Percentiles rank a stretch among this genome's conserved stretches.
Conservation (phyloP, 2,329 filamentous ascomycete genomes). For the Cercospora sesami region DNA sequence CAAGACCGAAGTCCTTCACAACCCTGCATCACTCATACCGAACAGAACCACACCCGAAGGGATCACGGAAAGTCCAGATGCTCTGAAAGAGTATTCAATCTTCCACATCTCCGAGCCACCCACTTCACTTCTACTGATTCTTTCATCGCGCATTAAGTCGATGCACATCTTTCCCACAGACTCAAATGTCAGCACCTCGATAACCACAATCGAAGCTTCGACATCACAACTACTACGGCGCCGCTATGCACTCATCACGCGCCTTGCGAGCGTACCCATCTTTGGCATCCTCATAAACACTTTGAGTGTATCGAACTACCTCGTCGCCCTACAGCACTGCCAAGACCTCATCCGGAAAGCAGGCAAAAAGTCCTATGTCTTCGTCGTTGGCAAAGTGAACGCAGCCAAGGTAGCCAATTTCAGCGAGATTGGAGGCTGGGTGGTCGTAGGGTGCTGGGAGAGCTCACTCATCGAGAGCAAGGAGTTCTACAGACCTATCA, state of each 20-base stretch:
- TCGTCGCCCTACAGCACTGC: constrained; percentile 74
- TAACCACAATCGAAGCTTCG: constrained; percentile 48
- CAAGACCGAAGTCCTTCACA: constrained; percentile 70
- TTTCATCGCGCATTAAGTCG: constrained; percentile 76
- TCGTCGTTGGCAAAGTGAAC: constrained; percentile 96
- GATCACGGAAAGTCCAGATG: constrained; percentile 47
- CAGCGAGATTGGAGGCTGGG: constrained; percentile 91
- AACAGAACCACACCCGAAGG: constrained; percentile 70
- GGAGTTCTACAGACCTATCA: constrained; percentile 82
- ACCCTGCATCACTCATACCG: constrained; percentile 77
- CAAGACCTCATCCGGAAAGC: constrained; percentile 70
- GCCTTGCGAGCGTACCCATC: constrained; percentile 75
- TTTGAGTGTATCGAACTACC: constrained; percentile 85
- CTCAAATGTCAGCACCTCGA: constrained; percentile 26
- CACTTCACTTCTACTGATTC: constrained; percentile 78
- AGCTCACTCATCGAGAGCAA: constrained; percentile 87
- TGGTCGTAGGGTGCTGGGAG: constrained; percentile 97
- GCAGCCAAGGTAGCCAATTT: constrained; percentile 96
- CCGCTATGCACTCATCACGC: constrained; percentile 82
- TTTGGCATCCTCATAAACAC: constrained; percentile 97
- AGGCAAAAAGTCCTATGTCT: constrained; percentile 92
- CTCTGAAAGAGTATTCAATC: constrained; percentile 67
- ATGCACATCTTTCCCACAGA: constrained; percentile 74
- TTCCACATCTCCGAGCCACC: constrained; percentile 85
- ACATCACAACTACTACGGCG: constrained; percentile 68